Conservation (phyloP, 805 yeast genomes). For the Blastobotrys terrestris region DNA sequence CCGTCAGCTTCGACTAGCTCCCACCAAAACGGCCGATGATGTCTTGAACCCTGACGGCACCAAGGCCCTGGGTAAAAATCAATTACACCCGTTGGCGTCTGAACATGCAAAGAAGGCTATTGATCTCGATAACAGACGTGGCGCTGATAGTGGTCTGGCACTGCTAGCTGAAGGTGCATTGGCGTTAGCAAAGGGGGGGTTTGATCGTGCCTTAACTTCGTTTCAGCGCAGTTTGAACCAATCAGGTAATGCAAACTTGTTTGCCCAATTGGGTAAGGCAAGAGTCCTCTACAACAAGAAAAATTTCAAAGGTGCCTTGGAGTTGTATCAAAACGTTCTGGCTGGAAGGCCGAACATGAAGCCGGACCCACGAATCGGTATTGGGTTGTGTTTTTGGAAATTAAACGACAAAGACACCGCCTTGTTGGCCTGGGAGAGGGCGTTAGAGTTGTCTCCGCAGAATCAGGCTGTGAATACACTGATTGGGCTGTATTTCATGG, state of each 20-base stretch:
- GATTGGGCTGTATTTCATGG: constrained; percentile 61
- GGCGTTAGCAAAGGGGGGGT: constrained; percentile 49
- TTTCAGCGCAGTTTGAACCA: constrained; percentile 53
- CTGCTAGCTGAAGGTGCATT: constrained; percentile 65
- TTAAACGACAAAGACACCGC: constrained; percentile 77
- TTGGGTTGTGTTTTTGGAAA: constrained; percentile 91
- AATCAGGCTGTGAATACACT: constrained; percentile 59
- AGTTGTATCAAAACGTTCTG: constrained; percentile 76
- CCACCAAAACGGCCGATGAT: constrained; percentile 15
- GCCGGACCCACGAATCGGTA: constrained; percentile 93
- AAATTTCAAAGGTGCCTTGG: constrained; percentile 67
- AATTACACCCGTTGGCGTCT: constrained; percentile 38
- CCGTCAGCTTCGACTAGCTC: constrained; percentile 28
- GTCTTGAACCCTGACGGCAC: constrained; percentile 1
- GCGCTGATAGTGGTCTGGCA: constrained; percentile 38
- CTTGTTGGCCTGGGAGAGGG: constrained; percentile 72
- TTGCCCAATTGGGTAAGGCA: constrained; percentile 80
- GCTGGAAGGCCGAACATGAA: constrained; percentile 61
- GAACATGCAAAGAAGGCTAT: constrained; percentile 44
- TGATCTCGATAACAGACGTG: constrained; percentile 34
- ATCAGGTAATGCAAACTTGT: constrained; percentile 55
- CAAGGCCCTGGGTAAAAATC: constrained; percentile 23
- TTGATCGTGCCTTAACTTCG: constrained; percentile 64
- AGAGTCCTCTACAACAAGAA: constrained; percentile 67
- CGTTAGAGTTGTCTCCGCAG: constrained; percentile 57